These are phyloP conservation scores for Thielaviopsis euricoi DNA, from an alignment of 2,329 filamentous ascomycete genomes.

Conservation along the genomic window DNA sequence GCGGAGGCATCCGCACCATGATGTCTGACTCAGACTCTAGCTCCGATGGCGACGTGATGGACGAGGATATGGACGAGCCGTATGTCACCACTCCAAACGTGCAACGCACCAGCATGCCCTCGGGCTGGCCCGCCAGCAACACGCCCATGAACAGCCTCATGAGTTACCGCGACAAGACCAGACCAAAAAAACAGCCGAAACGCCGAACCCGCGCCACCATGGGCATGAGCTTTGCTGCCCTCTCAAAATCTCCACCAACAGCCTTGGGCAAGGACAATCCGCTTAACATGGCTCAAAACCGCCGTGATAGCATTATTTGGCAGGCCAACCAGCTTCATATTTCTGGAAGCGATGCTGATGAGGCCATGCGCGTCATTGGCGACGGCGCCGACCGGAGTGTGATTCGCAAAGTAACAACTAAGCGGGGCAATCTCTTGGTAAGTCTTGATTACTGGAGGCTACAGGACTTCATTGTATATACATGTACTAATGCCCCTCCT, in stretches of 20 bases:
- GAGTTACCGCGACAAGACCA: constrained; percentile 66
- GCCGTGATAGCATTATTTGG: constrained; percentile 78
- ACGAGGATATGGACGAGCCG: constrained; percentile 62
- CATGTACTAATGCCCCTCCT: constrained; percentile 17
- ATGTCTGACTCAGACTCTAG: constrained; percentile 64
- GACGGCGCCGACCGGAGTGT: constrained; percentile 54
- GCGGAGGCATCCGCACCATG: constrained; percentile 50
- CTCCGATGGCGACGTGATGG: constrained; percentile 53
- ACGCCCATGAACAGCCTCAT: constrained; percentile 49
- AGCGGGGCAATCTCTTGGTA: constrained; percentile 78
- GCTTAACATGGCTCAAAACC: constrained; percentile 29
- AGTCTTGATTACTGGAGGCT: constrained; percentile 18
- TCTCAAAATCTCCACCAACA: constrained; percentile 61
- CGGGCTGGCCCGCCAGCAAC: constrained; percentile 40
- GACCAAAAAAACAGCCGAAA: constrained; percentile 51
- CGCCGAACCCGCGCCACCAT: constrained; percentile 34
- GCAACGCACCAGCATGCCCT: constrained; percentile 4
- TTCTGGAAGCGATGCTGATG: constrained; percentile 53
- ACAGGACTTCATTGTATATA: not conserved
- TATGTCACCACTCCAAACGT: constrained; percentile 68
- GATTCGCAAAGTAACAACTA: constrained; percentile 65
- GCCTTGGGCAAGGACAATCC: constrained; percentile 21
- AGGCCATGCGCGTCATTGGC: constrained; percentile 50
- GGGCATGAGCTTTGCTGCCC: constrained; percentile 29
- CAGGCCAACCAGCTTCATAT: constrained; percentile 81